phyloP scores from a whole-genome alignment of 1,139 yeast species.

The Waltiozyma sp. region DNA sequence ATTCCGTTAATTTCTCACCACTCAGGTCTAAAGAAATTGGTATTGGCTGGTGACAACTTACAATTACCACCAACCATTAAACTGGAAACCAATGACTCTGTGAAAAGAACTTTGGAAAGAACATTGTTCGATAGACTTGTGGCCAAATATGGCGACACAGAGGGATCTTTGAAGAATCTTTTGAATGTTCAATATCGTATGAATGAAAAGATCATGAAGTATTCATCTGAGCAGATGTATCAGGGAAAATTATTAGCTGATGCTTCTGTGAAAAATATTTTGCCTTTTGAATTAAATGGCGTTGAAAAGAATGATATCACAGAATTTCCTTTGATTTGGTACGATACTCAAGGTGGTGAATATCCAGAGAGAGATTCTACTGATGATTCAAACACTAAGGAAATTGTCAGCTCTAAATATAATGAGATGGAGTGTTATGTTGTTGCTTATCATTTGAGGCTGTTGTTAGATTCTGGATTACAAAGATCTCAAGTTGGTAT shows the following conservation, averaged over 20 bases:
- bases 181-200: conserved; percentile 78
- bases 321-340: conserved; percentile 51
- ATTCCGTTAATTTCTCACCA: conserved; percentile 76
- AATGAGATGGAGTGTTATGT: conserved; percentile 66
- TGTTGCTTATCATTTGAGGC: conserved; percentile 44
- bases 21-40: conserved; percentile 39
- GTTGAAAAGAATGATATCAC: conserved; percentile 36
- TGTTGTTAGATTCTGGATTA: conserved; percentile 39
- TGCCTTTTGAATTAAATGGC: conserved; percentile 43
- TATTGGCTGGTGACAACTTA: conserved; percentile 79
- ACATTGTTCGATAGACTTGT: conserved; percentile 79
- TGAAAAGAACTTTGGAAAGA: conserved; percentile 33
- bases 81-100: conserved; percentile 23
- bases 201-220: conserved; percentile 69
- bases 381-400: conserved; percentile 12
- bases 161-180: conserved; percentile 35
- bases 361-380: conserved; percentile 43
- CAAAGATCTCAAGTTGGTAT: conserved; percentile 53
- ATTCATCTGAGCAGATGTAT: conserved; percentile 64
- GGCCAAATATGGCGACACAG: conserved; percentile 30
- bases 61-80: conserved; percentile 79
- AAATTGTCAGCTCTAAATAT: conserved; percentile 38
- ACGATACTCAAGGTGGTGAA: conserved; percentile 90
- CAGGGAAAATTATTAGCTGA: conserved; percentile 53
- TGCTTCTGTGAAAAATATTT: conserved; percentile 40